Evolutionary conservation across 1,284 basidiomycete species (phyloP), one percentile per base, ranked within the genome.

Genomic region (Pholiota adiposa): DNA sequence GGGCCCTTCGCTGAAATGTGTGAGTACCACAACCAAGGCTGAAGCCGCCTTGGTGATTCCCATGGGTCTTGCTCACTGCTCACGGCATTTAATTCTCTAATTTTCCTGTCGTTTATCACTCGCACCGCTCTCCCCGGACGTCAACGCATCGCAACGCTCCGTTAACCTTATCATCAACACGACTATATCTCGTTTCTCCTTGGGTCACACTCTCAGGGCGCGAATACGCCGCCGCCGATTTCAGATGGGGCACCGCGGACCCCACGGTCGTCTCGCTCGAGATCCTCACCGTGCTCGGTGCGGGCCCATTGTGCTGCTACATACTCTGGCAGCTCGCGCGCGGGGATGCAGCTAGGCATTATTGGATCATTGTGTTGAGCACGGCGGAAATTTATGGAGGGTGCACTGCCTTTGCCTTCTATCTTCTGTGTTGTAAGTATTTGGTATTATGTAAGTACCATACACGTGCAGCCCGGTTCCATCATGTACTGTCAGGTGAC

Each of bases 221-320:
- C 58, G 79, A 80, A 70, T 94, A 94, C 67, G 85, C 88, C n/a
- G 79, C 79, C 6, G 92, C 92, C 9, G 92, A 94, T 69, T 82
- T 83, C 59, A 84, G 92, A 49, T 94, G 92, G 92, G 92, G 90
- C 14, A 72, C 81, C 29, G 79, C 91, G 0, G 92, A 94, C 66
- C 83, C 90, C 1, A 90, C 88, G 0, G 82, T 94, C 49, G 90
- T 94, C 43, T 88, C 90, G 5, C 83, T 94, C 43, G 92, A 94
- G 72, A 73, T 94, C 52, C 78, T 94, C 63, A 94, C 92, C 4
- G 92, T 94, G 11, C 78, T 93, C 27, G 90, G 89, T 25, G 89
- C 83, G 23, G 91, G 86, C 0, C 86, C 89, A 0, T 67, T 93
- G 54, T 89, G 88, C 68, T 86, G 82, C 71, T 90, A 87, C 62